These are phyloP conservation scores for Meyerozyma sp. DNA, from an alignment of 1,139 yeast genomes.

Conservation along the genomic window DNA sequence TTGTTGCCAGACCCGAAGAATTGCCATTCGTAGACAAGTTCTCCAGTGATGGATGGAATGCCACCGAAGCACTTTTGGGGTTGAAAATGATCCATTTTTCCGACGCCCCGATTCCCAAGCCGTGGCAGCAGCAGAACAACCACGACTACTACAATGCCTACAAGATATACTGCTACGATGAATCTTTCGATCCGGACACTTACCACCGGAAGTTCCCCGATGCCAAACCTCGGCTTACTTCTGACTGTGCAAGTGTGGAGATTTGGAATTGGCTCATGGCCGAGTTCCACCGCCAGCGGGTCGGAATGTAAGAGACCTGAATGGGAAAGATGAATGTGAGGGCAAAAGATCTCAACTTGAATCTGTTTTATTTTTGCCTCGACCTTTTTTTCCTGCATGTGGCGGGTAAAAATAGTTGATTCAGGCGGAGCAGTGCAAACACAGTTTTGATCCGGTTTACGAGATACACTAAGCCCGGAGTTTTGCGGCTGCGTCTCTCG, in stretches of 20 bases:
- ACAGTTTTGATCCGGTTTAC: not conserved
- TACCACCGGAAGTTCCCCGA: slow-evolving; percentile 17
- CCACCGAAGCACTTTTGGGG: slow-evolving; percentile 12
- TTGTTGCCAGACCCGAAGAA: slow-evolving; percentile 28
- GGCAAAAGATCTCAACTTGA: no score
- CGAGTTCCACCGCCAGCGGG: slow-evolving; percentile 1
- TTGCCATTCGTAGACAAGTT: slow-evolving; percentile 22
- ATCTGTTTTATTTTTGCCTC: no score
- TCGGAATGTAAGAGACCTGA: no score
- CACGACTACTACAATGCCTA: slow-evolving; percentile 18
- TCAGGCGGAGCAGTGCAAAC: not conserved
- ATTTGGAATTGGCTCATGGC: slow-evolving; percentile 26
- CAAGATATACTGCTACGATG: slow-evolving; percentile 20
- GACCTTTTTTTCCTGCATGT: not conserved
- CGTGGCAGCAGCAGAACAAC: slow-evolving; percentile 30
- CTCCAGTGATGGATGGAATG: slow-evolving; percentile 23
- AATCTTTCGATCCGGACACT: slow-evolving; percentile 11
- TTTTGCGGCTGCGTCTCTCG: not conserved
- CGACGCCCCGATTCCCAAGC: slow-evolving; percentile 44
- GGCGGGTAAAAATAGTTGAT: not conserved
- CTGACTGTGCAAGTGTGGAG: slow-evolving; percentile 29
- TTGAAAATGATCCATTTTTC: slow-evolving; percentile 36
- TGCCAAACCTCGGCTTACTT: slow-evolving; percentile 24
- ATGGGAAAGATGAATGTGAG: no score
- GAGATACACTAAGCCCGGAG: not conserved